Base-by-base conservation (phyloP, 2,329 filamentous ascomycete species). In the Alternaria burnsii region DNA sequence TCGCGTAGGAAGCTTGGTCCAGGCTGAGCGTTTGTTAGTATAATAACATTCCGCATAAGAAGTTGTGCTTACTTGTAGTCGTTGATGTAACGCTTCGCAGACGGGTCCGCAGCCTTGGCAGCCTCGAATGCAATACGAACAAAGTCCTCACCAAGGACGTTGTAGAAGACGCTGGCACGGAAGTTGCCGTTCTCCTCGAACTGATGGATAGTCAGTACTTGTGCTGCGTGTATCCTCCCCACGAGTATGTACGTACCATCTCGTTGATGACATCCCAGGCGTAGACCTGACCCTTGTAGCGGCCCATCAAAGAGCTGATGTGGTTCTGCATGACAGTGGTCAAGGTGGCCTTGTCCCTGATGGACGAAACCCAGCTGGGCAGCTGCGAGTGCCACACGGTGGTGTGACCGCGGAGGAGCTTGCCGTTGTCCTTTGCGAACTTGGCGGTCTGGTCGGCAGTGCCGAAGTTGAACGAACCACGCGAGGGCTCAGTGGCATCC, bases 61-160 rank as follows among this genome's bases (percentile, higher is more conserved):
- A 26, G 9, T 34, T 6, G 3, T 30, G 42, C 73, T 69, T 60
- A 79, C 76, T 82, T 84, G 76, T 83, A 84, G 72, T 93, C 90
- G 76, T 93, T 93, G 80, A 93, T 91, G 81, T 91, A 93, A 40
- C 92, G 82, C 80, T 89, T 90, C 5, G 88, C 89, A 59, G 79
- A 70, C 3, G 90, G 89, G 73, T 93, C 90, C 6, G 88, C 89
- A 10, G 82, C 82, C 56, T 86, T 84, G 14, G 91, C 91, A 2
- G 90, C 86, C 63, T 87, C 83, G 79, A 93, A 93, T 7, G 90
- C 90, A 71, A 93, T 90, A 28, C 83, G 81, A 51, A 93, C 87
- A 72, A 90, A 92, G 75, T 87, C 86, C 79, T 92, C 88, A 1
- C 90, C 89, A 3, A 92, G 84, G 2, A 92, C 86, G 16, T 86